phyloP scores from a whole-genome alignment of 2,329 filamentous ascomycete genomes.

The Plectosphaerella sp. region DNA sequence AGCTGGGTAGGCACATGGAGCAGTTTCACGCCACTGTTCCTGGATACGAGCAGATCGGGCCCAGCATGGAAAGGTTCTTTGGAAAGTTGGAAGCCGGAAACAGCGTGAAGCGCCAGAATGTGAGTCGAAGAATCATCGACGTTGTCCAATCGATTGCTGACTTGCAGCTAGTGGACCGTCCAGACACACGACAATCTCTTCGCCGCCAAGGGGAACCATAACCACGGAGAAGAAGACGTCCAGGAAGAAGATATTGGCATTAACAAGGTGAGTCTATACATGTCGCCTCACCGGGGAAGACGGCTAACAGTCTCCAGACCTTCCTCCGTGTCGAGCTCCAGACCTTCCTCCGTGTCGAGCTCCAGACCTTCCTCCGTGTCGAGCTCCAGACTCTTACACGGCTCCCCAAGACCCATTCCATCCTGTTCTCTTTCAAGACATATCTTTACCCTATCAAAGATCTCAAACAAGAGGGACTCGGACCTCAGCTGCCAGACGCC shows the following conservation, averaged over 20 bases:
- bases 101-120: constrained; percentile 45
- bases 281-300: background rate
- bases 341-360: constrained; percentile 44
- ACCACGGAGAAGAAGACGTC: constrained; percentile 25
- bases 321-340: constrained; percentile 45
- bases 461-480: constrained; percentile 44
- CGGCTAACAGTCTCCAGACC: constrained; percentile 12
- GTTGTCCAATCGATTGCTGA: background rate
- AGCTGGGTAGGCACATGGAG: constrained; percentile 41
- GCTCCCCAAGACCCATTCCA: constrained; percentile 38
- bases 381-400: constrained; percentile 49
- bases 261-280: constrained; percentile 20
- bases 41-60: constrained; percentile 47
- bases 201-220: constrained; percentile 30
- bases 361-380: constrained; percentile 31
- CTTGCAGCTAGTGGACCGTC: constrained; percentile 38
- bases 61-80: constrained; percentile 53
- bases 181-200: constrained; percentile 38
- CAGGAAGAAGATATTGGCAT: constrained; percentile 32
- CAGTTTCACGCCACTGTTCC: constrained; percentile 51
- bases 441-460: constrained; percentile 44
- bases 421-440: constrained; percentile 54
- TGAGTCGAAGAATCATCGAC: constrained; percentile 17
- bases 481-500: constrained; percentile 41
- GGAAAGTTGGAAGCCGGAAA: constrained; percentile 40